Conservation (phyloP, 306 rosid genomes). For the Adenanthera pavonina region DNA sequence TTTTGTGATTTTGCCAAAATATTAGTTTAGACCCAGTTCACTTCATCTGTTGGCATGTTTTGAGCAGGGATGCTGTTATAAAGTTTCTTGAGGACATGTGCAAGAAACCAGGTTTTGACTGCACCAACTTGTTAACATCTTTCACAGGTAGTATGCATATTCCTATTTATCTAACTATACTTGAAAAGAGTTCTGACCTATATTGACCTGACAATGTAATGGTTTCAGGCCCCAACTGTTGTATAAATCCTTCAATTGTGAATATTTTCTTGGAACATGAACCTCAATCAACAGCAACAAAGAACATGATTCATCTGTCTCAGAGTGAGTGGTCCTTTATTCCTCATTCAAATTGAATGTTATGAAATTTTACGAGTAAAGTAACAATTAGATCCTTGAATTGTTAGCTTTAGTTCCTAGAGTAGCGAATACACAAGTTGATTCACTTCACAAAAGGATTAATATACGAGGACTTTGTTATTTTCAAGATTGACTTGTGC, state of each 20-base stretch:
- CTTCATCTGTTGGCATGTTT: neutral
- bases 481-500: neutral
- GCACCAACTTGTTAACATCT: slow-evolving; percentile 72
- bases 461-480: neutral
- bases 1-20: neutral
- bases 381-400: neutral
- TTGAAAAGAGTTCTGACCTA: neutral
- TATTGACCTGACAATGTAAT: slow-evolving; percentile 6
- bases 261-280: slow-evolving; percentile 74
- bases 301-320: slow-evolving; percentile 85
- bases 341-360: neutral
- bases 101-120: slow-evolving; percentile 64
- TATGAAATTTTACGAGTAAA: neutral
- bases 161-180: neutral
- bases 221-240: slow-evolving; percentile 77
- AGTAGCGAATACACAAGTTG: neutral
- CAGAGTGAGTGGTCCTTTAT: slow-evolving; percentile 63
- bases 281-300: slow-evolving; percentile 89
- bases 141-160: slow-evolving; percentile 66
- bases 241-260: slow-evolving; percentile 67
- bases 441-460: neutral
- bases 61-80: slow-evolving; percentile 52
- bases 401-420: neutral
- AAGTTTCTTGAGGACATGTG: slow-evolving; percentile 70
- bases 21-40: neutral